A percentile compares a stretch with the other conserved stretches of the same genome.
Evolutionary conservation across 129 eudicot genomes (phyloP).

Genomic region (Tagetes patula): DNA sequence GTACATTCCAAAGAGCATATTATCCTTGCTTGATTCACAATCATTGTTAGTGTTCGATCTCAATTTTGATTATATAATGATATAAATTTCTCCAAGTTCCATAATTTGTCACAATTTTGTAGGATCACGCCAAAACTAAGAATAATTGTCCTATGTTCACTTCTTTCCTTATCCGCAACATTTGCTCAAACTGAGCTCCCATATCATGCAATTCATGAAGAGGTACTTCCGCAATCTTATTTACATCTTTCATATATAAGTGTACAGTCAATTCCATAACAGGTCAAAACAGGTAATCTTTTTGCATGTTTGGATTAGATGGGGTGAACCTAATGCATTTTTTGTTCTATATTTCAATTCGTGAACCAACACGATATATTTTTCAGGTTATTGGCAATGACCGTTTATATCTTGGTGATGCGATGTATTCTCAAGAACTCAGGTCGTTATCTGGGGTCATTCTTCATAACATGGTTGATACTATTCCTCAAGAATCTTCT

Average conservation of each 20-base stretch:
- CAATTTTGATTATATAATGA: background rate
- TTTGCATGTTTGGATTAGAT: background rate
- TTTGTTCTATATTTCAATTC: background rate
- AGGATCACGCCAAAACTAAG: slow-evolving; percentile 57
- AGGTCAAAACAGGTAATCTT: background rate
- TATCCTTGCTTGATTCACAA: slow-evolving; percentile 56
- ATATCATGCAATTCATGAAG: slow-evolving; percentile 40
- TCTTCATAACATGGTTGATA: slow-evolving; percentile 42
- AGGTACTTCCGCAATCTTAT: slow-evolving; percentile 42
- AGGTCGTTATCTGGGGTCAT: slow-evolving; percentile 43
- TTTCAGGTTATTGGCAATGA: slow-evolving; percentile 60
- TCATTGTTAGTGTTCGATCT: slow-evolving; percentile 53
- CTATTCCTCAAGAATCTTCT: slow-evolving; percentile 55
- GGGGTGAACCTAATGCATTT: background rate
- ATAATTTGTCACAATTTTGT: slow-evolving; percentile 24
- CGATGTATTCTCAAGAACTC: slow-evolving; percentile 44
- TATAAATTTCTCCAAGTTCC: background rate
- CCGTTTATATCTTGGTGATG: slow-evolving; percentile 47
- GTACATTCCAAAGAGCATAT: slow-evolving; percentile 49
- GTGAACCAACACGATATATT: background rate
- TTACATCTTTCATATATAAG: background rate
- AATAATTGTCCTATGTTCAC: slow-evolving; percentile 48
- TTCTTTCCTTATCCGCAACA: slow-evolving; percentile 51
- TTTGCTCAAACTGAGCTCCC: slow-evolving; percentile 52
- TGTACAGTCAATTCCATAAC: background rate